Evolutionary conservation across 352 stramenopile genomes (phyloP), one percentile per base, ranked within the genome.

Genomic region (Pythium utonaiense): DNA sequence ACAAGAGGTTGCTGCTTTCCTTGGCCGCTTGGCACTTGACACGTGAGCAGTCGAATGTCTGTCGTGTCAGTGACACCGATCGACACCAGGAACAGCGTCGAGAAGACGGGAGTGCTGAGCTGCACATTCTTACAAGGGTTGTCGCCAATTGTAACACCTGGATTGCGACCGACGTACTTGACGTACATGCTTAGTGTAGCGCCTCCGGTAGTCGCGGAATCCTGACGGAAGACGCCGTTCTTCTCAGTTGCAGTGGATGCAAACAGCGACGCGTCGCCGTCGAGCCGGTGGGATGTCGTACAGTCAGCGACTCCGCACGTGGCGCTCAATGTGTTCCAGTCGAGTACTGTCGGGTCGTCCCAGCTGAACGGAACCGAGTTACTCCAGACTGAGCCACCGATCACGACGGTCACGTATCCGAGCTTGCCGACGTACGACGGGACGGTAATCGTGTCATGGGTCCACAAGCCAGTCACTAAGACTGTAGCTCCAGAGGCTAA

Each of bases 321-420:
- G n/a, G 68, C 31, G 5, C 55, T 69, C 22, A 81, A 66, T 21
- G 75, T 83, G 42, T 83, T 74, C 78, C 78, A 88, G 52, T 86
- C 75, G 3, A 88, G 64, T 45, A 86, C 67, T 0, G 65, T 65
- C 17, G 78, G 78, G 53, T 86, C 75, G 22, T 84, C 72, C 78
- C 78, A 88, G 48, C 74, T 84, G 57, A 86, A 88, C 9, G 74
- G 33, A 0, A 56, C 72, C 13, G 75, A 84, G 34, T 86, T 86
- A 34, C 78, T 88, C 30, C 72, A 66, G 4, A 85, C 27, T 12
- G 69, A 73, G 10, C 70, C 57, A 3, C 75, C 78, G n/a, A 86
- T 59, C 19, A 80, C 57, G 24, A 88, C 27, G 2, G 75, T 84
- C 16, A 86, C 70, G 50, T 78, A 86, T 9, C 78, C 78, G 17